Evolutionary conservation across 345 rosid genomes (phyloP).

Genomic region (Eucalyptus cloeziana): DNA sequence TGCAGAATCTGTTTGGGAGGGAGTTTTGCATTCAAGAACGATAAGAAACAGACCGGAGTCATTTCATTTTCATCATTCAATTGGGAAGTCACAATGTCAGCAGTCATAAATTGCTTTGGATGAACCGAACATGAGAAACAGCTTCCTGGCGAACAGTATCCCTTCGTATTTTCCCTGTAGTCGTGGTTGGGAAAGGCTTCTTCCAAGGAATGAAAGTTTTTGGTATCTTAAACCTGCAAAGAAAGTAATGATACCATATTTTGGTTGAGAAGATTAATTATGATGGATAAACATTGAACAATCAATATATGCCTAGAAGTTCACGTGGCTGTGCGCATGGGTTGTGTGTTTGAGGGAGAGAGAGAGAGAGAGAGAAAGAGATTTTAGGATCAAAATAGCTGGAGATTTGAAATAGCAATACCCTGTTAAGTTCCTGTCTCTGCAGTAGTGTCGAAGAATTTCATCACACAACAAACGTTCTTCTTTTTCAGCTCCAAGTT

Average conservation of each 20-base stretch:
- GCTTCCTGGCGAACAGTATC: slow-evolving; percentile 47
- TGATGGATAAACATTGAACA: not conserved
- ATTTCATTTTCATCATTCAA: not conserved
- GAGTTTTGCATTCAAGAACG: not conserved
- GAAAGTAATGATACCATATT: not conserved
- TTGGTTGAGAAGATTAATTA: not conserved
- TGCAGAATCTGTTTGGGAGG: not conserved
- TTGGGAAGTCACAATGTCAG: not conserved
- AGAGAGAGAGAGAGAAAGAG: not conserved
- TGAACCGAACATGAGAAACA: slow-evolving; percentile 18
- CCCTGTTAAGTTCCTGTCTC: slow-evolving; percentile 50
- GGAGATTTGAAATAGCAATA: not conserved
- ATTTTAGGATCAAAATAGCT: not conserved
- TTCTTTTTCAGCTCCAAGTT: not conserved
- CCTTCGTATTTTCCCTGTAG: slow-evolving; percentile 21
- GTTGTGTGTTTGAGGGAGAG: no score
- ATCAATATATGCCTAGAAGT: not conserved
- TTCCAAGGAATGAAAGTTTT: slow-evolving; percentile 42
- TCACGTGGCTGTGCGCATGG: not conserved
- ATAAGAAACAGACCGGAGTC: not conserved
- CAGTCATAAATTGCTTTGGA: slow-evolving; percentile 45
- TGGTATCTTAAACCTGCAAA: slow-evolving; percentile 70
- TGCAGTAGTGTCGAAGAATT: slow-evolving; percentile 33
- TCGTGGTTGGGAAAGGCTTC: not conserved
- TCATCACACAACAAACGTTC: slow-evolving; percentile 28